phyloP scores from a whole-genome alignment of 2,329 filamentous ascomycete species.

The Hypoxylon sp. region DNA sequence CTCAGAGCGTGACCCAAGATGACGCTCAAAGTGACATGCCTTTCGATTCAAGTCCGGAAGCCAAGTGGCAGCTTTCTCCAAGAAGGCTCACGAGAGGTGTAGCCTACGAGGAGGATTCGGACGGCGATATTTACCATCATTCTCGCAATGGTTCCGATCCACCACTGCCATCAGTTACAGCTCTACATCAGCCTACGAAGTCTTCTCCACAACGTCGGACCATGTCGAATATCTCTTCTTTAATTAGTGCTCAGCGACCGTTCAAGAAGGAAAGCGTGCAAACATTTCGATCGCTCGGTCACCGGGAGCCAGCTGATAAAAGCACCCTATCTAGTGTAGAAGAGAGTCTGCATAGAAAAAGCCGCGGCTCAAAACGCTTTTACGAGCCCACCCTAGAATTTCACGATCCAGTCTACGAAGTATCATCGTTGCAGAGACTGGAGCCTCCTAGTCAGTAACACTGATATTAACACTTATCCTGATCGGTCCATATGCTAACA shows the following conservation, averaged over 20 bases:
- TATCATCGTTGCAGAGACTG: slow-evolving; percentile 28
- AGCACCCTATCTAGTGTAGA: slow-evolving; percentile 25
- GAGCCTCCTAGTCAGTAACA: slow-evolving; percentile 39
- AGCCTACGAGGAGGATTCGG: slow-evolving; percentile 6
- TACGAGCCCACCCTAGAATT: slow-evolving; percentile 37
- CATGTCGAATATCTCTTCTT: slow-evolving; percentile 29
- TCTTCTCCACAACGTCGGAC: slow-evolving; percentile 33
- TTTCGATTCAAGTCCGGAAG: slow-evolving; percentile 23
- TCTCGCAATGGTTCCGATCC: slow-evolving; percentile 28
- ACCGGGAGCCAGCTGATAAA: slow-evolving; percentile 23
- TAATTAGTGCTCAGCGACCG: slow-evolving; percentile 23
- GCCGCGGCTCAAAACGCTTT: slow-evolving; percentile 28
- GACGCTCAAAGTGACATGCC: slow-evolving; percentile 14
- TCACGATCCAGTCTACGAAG: slow-evolving; percentile 32
- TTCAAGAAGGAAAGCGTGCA: slow-evolving; percentile 38
- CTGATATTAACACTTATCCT: neutral
- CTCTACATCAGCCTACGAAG: slow-evolving; percentile 20
- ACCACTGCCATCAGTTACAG: too few species aligned
- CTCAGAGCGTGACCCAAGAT: slow-evolving; percentile 30
- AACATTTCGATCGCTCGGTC: slow-evolving; percentile 24
- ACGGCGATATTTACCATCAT: slow-evolving; percentile 18
- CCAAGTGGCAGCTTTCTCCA: slow-evolving; percentile 14
- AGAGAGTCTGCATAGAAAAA: slow-evolving; percentile 19
- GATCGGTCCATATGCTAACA: slow-evolving; percentile 27
- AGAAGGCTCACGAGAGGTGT: slow-evolving; percentile 2